Evolutionary conservation across 306 rosid species (phyloP), one percentile per base, ranked within the genome.

Genomic region (Rosa multiflora): DNA sequence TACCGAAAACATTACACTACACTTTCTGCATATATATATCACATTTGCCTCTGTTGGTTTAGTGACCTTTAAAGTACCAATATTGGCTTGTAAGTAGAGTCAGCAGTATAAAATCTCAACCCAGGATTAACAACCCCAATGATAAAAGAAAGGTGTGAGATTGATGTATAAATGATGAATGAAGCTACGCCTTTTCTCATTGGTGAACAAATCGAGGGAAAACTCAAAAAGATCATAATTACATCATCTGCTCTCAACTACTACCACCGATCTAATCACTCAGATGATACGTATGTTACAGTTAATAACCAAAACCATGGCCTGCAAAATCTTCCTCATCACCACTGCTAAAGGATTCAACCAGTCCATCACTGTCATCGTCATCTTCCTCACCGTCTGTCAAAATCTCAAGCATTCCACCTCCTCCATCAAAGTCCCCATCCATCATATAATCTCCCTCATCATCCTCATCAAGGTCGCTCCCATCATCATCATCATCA

Each of bases 321-420:
- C 87, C 89, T 59, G 64, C 79, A 74, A 78, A 91, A 87, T 90
- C 98, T 12, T 89, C 97, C 23, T 85, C 91, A 44, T 96, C 98
- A 17, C 75, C 97, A 71, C 97, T 93, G 80, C 96, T 93, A 40
- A 66, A 84, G 4, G 93, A 83, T 73, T 87, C 96, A 44, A 82
- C 75, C 74, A 72, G 47, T 71, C 90, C 85, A 85, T 91, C 85
- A 85, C 99, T 88, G 74, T 89, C 97, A n/a, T 90, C 96, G 5
- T 91, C 96, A 13, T 92, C 97, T 0, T 92, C 96, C 11, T 89
- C 95, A 7, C 90, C 96, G 23, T 95, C 99, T 0, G 94, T 83
- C 64, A 84, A 82, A 63, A 88, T 86, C 79, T 89, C 99, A 76
- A 93, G 67, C 8, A 95, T 14, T 72, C 91, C 96, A 43, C 79